A percentile compares a stretch with the other conserved stretches of the same genome.
Conservation (phyloP, 176 grass and related monocot species). For the Eleusine indica region DNA sequence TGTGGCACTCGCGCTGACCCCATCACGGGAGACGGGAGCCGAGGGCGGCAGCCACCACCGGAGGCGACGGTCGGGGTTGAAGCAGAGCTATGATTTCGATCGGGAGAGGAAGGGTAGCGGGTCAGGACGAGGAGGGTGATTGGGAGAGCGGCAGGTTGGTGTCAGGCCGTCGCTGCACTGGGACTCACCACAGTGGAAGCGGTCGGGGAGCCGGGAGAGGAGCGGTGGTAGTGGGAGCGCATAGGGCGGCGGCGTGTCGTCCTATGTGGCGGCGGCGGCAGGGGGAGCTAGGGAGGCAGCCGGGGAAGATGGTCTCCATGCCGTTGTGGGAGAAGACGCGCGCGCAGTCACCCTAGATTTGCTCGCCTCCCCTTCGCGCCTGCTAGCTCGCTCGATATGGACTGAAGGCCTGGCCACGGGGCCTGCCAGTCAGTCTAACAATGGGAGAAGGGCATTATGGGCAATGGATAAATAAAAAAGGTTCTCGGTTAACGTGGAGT, state of each 20-base stretch:
- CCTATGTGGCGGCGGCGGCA: neutral
- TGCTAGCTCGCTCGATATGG: too few species aligned
- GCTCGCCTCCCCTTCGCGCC: too few species aligned
- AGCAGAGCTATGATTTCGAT: conserved; percentile 92
- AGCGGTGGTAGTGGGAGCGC: conserved; percentile 17
- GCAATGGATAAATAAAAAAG: too few species aligned
- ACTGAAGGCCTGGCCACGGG: too few species aligned
- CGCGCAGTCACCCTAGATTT: conserved; percentile 16
- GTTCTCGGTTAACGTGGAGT: too few species aligned
- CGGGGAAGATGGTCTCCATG: conserved; percentile 86
- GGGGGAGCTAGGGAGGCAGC: conserved; percentile 44
- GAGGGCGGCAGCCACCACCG: conserved; percentile 38
- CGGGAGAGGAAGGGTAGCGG: conserved; percentile 41
- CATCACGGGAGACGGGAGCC: conserved; percentile 36
- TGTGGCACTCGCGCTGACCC: conserved; percentile 53
- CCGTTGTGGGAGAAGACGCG: conserved; percentile 71
- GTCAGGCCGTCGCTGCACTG: conserved; percentile 66
- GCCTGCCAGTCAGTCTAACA: too few species aligned
- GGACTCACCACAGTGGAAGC: conserved; percentile 68
- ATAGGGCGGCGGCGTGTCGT: conserved; percentile 26
- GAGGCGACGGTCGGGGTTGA: conserved; percentile 73
- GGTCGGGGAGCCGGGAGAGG: conserved; percentile 77
- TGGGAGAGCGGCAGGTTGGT: conserved; percentile 42
- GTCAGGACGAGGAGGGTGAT: conserved; percentile 43
- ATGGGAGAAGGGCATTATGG: too few species aligned